Conservation (phyloP, 202 grass and related monocot species). For the Panicum hallii region DNA sequence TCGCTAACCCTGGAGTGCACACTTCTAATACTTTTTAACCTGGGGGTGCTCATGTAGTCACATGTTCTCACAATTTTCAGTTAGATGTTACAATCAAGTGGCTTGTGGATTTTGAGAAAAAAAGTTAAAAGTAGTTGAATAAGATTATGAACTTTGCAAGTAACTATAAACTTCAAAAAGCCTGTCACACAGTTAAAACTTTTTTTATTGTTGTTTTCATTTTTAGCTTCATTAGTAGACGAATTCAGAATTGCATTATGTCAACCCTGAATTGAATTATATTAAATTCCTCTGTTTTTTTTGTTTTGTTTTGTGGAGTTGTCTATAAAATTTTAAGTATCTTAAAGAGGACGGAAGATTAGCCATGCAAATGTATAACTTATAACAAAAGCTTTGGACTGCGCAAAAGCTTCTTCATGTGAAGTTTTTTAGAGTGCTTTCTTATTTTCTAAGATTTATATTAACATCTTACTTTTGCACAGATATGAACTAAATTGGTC, state of each 20-base stretch:
- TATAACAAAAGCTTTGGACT: slow-evolving; percentile 30
- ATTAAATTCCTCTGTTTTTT: neutral
- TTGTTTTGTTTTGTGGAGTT: neutral
- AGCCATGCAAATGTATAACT: neutral
- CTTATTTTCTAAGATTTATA: slow-evolving; percentile 37
- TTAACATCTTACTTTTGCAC: slow-evolving; percentile 35
- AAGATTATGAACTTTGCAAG: neutral
- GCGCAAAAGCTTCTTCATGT: neutral
- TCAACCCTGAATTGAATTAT: slow-evolving; percentile 1
- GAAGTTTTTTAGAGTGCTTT: slow-evolving; percentile 23
- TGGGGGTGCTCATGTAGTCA: slow-evolving; percentile 41
- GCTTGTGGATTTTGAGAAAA: slow-evolving; percentile 27
- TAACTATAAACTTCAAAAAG: slow-evolving; percentile 10
- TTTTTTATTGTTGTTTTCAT: slow-evolving; percentile 1
- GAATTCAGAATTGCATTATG: slow-evolving; percentile 12
- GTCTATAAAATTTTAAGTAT: slow-evolving; percentile 19
- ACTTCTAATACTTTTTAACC: too few species aligned
- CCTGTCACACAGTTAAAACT: neutral
- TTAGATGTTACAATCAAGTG: slow-evolving; percentile 57
- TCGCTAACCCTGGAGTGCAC: neutral
- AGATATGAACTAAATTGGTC: slow-evolving; percentile 45
- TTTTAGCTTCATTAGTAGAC: neutral
- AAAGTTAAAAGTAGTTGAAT: slow-evolving; percentile 10
- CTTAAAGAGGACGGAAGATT: slow-evolving; percentile 28
- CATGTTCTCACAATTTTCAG: slow-evolving; percentile 53